These are phyloP conservation scores for Panicum hallii DNA, from an alignment of 202 grass and related monocot species.

Conservation along the genomic window DNA sequence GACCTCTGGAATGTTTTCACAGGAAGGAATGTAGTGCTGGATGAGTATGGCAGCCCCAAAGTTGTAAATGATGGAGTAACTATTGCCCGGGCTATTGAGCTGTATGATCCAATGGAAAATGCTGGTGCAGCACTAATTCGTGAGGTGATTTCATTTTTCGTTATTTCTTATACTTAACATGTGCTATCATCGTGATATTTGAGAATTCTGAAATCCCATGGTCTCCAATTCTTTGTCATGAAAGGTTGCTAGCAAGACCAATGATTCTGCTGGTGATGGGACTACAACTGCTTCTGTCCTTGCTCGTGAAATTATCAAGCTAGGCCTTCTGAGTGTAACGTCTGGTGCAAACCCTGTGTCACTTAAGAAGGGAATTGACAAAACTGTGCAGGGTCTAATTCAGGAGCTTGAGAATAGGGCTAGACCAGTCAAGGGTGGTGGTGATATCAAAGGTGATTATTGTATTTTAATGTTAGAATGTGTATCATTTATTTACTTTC, in stretches of 20 bases:
- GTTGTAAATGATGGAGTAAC: constrained; percentile 79
- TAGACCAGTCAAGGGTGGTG: constrained; percentile 63
- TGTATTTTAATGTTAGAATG: constrained; percentile 6
- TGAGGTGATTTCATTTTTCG: constrained; percentile 49
- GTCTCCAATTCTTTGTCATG: constrained; percentile 3
- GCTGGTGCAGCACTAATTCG: constrained; percentile 66
- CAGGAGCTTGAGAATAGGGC: constrained; percentile 64
- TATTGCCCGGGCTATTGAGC: constrained; percentile 70
- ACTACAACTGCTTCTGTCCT: constrained; percentile 72
- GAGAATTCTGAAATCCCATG: not conserved
- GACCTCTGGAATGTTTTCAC: constrained; percentile 29
- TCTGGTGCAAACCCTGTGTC: constrained; percentile 72
- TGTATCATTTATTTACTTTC: constrained; percentile 16
- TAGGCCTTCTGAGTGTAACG: constrained; percentile 68
- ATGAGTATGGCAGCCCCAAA: constrained; percentile 66
- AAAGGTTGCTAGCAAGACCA: constrained; percentile 81
- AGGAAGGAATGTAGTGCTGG: constrained; percentile 73
- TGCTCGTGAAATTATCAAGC: constrained; percentile 72
- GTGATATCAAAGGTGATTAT: constrained; percentile 63
- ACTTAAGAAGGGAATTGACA: constrained; percentile 77
- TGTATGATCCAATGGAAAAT: constrained; percentile 78
- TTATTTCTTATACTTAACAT: constrained; percentile 7
- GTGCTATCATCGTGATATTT: not conserved
- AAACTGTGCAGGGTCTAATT: constrained; percentile 63
- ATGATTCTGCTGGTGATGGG: constrained; percentile 78